These are phyloP conservation scores for Wallacemonas sp. DNA, from an alignment of 208 protist genomes.

Conservation along the genomic window DNA sequence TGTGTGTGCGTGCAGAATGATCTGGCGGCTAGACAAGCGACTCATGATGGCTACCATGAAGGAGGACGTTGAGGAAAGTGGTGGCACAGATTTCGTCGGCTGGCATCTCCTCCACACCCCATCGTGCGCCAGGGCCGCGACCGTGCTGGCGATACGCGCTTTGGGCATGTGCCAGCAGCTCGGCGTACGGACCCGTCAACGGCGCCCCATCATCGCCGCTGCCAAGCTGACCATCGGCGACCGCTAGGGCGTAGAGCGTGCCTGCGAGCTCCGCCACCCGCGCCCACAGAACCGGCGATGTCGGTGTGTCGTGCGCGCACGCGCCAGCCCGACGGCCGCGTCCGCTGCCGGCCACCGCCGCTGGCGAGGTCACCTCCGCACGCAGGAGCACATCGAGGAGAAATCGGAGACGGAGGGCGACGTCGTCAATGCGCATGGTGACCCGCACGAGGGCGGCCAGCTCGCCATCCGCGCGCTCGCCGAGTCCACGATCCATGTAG, in stretches of 20 bases:
- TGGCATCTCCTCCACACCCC: no score
- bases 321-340: no score
- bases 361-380: not conserved
- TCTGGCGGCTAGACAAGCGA: not conserved
- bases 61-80: not conserved
- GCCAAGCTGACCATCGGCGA: not conserved
- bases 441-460: conserved; percentile 32
- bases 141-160: not conserved
- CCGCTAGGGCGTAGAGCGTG: not conserved
- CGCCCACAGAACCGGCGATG: not conserved
- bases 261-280: conserved; percentile 6
- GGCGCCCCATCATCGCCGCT: not conserved
- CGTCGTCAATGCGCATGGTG: conserved; percentile 32
- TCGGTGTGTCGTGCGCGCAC: no score
- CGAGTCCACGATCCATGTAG: conserved; percentile 48
- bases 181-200: not conserved
- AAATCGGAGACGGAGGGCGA: conserved; percentile 41
- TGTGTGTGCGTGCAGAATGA: not conserved
- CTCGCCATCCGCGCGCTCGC: conserved; percentile 34
- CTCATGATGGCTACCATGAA: conserved; percentile 6
- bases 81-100: not conserved
- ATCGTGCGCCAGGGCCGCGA: not conserved
- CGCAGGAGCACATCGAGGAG: conserved; percentile 26
- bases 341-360: no score
- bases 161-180: conserved; percentile 1